These are phyloP conservation scores for Cercospora canescens DNA, from an alignment of 2,329 filamentous ascomycete species.

Conservation along the genomic window DNA sequence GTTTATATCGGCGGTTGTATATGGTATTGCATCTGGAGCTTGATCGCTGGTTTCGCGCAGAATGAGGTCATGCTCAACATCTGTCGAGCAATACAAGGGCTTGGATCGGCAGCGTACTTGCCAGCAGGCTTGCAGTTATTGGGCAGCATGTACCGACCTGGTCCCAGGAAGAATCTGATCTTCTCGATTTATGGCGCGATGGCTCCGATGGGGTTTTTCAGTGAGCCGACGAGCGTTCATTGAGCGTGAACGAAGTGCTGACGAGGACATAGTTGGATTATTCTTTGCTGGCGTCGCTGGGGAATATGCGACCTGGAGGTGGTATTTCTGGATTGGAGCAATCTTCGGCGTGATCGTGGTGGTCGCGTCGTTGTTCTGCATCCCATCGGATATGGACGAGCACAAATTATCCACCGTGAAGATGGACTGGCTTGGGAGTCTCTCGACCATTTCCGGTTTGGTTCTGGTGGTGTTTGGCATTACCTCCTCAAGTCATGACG, in stretches of 20 bases:
- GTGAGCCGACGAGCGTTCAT: slow-evolving; percentile 23
- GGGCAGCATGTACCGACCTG: slow-evolving; percentile 38
- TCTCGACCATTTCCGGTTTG: slow-evolving; percentile 63
- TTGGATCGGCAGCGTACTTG: slow-evolving; percentile 39
- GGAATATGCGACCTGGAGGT: slow-evolving; percentile 59
- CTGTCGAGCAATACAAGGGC: slow-evolving; percentile 38
- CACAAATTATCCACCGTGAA: slow-evolving; percentile 42
- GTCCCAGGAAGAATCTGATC: slow-evolving; percentile 39
- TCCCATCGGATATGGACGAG: slow-evolving; percentile 50
- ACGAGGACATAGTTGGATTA: slow-evolving; percentile 51
- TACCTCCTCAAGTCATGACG: slow-evolving; percentile 68
- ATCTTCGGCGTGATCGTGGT: slow-evolving; percentile 52
- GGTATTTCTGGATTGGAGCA: slow-evolving; percentile 69
- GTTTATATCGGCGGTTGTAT: slow-evolving; percentile 61
- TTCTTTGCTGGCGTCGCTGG: slow-evolving; percentile 63
- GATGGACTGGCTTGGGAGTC: slow-evolving; percentile 71
- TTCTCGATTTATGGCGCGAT: slow-evolving; percentile 51
- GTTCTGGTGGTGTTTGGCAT: slow-evolving; percentile 73
- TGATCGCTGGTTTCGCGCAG: slow-evolving; percentile 36
- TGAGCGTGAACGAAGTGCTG: not conserved
- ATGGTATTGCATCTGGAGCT: slow-evolving; percentile 41
- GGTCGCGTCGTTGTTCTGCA: slow-evolving; percentile 47
- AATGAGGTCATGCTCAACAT: slow-evolving; percentile 39
- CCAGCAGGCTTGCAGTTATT: slow-evolving; percentile 36
- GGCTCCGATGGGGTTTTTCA: slow-evolving; percentile 58